phyloP scores from a whole-genome alignment of 352 stramenopile species.

The Lagenidium giganteum region DNA sequence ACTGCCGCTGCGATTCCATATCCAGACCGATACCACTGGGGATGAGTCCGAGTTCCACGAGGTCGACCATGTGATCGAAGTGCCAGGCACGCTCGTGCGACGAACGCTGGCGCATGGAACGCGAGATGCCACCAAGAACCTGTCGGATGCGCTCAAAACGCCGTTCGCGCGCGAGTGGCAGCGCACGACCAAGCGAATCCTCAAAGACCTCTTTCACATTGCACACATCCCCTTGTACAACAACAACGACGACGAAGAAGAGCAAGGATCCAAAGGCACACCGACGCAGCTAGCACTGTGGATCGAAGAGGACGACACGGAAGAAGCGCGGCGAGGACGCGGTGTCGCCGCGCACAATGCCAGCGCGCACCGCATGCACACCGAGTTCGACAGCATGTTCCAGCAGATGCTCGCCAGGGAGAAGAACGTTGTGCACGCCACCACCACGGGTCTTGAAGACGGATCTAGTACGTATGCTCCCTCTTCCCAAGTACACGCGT shows the following conservation, averaged over 20 bases:
- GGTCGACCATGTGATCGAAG: slow-evolving; percentile 41
- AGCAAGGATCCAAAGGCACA: slow-evolving; percentile 2
- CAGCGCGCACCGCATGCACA: slow-evolving; percentile 29
- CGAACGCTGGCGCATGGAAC: slow-evolving; percentile 42
- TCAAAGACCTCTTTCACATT: slow-evolving; percentile 58
- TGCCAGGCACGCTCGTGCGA: slow-evolving; percentile 44
- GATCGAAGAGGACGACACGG: slow-evolving; percentile 35
- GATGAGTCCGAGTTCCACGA: not conserved
- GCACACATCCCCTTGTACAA: slow-evolving; percentile 38
- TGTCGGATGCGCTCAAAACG: slow-evolving; percentile 26
- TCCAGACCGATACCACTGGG: slow-evolving; percentile 14
- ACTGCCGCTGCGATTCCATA: slow-evolving; percentile 56
- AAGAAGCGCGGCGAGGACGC: slow-evolving; percentile 29
- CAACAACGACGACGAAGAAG: slow-evolving; percentile 1
- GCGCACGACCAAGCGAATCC: slow-evolving; percentile 47
- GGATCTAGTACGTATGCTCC: slow-evolving; percentile 19
- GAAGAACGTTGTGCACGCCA: slow-evolving; percentile 69
- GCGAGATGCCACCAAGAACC: slow-evolving; percentile 15
- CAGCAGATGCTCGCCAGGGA: slow-evolving; percentile 57
- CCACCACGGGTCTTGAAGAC: slow-evolving; percentile 70
- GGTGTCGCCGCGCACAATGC: slow-evolving; percentile 36
- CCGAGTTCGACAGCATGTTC: slow-evolving; percentile 58
- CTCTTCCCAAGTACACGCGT: not conserved
- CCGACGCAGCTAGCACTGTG: slow-evolving; percentile 37
- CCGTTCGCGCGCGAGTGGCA: slow-evolving; percentile 68